Percentiles rank a stretch among this genome's conserved stretches.
phyloP scores from a whole-genome alignment of 106 monocot species.

The Acanthochlamys bracteata region DNA sequence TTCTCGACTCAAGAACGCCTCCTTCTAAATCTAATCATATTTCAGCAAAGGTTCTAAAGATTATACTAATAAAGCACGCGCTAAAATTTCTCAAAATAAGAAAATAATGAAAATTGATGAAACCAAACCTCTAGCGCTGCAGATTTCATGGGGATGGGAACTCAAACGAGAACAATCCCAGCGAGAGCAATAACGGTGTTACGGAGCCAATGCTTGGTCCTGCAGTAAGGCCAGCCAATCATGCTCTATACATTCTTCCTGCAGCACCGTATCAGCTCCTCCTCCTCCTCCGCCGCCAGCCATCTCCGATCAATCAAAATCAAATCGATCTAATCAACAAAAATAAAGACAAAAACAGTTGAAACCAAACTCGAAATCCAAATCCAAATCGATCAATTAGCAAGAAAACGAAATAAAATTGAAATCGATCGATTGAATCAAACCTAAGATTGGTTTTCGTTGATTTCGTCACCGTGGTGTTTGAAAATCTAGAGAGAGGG shows the following conservation, averaged over 20 bases:
- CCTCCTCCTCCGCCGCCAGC: conserved; percentile 33
- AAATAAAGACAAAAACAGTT: no score
- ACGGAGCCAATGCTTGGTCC: conserved; percentile 76
- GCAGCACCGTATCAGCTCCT: conserved; percentile 27
- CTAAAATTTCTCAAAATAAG: background rate
- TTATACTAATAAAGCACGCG: background rate
- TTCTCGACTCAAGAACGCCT: no score
- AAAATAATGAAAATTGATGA: background rate
- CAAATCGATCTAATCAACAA: no score
- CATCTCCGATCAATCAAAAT: conserved; percentile 5
- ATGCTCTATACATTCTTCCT: conserved; percentile 83
- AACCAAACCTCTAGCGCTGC: conserved; percentile 80
- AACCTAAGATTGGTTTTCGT: no score
- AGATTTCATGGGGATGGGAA: conserved; percentile 88
- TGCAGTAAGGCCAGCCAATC: conserved; percentile 94
- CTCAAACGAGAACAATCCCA: conserved; percentile 85
- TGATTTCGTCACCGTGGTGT: no score
- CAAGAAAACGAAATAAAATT: no score
- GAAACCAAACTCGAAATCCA: no score
- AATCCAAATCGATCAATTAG: no score
- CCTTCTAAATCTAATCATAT: no score
- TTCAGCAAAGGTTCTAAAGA: background rate
- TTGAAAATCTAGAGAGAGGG: no score
- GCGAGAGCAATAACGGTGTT: conserved; percentile 90
- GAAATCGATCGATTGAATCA: no score